Percentiles rank a stretch among this genome's conserved stretches.
Evolutionary conservation across 2,329 filamentous ascomycete species (phyloP).

Genomic region (Arthrobotrys megalospora): DNA sequence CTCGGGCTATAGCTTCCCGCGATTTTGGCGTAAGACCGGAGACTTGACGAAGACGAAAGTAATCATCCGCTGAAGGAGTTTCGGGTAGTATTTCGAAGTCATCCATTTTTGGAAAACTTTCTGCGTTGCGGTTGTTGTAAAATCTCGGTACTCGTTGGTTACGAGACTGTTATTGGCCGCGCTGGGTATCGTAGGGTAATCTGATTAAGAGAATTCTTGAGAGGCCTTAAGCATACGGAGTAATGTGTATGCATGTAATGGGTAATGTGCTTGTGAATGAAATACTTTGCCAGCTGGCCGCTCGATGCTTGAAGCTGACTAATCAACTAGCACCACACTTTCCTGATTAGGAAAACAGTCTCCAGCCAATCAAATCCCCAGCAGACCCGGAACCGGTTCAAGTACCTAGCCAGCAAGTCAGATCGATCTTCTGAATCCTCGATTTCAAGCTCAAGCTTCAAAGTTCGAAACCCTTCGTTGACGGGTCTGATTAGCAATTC

Average conservation of each 20-base stretch:
- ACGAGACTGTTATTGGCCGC: too few relatives aligned
- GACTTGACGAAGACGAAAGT: constrained; percentile 40
- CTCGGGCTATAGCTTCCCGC: constrained; percentile 35
- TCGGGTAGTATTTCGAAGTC: constrained; percentile 15
- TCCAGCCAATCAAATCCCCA: constrained; percentile 36
- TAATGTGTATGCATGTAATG: neutral
- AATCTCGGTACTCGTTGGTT: too few relatives aligned
- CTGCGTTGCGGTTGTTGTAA: constrained; percentile 7
- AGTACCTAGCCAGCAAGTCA: too few relatives aligned
- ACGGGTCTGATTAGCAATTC: neutral
- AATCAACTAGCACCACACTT: neutral
- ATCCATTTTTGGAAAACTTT: constrained; percentile 6
- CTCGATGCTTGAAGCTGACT: neutral
- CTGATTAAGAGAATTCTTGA: neutral
- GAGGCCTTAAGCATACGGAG: neutral
- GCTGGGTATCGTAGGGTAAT: too few relatives aligned
- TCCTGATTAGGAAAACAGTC: constrained; percentile 36
- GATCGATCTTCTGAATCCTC: neutral
- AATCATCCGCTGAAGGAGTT: constrained; percentile 25
- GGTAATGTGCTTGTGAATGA: neutral
- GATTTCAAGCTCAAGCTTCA: neutral
- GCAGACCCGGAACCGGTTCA: too few relatives aligned
- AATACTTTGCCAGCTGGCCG: too few relatives aligned
- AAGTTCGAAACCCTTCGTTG: neutral
- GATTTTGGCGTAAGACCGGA: constrained; percentile 36